Percentiles rank a stretch among this genome's conserved stretches.
Conservation (phyloP, 2,329 filamentous ascomycete species). For the Amylocarpus encephaloides region DNA sequence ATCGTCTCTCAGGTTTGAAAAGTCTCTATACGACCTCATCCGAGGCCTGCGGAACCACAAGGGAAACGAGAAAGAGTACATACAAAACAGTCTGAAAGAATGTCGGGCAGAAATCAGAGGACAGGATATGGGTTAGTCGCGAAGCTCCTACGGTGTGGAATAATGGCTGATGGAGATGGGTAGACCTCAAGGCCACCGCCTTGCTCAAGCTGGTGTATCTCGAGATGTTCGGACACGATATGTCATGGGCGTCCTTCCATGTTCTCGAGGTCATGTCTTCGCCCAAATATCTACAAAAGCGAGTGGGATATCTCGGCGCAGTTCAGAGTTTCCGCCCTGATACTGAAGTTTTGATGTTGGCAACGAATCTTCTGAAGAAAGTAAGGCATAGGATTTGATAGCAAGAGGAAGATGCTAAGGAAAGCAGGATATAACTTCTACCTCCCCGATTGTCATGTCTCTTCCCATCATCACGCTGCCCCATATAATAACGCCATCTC, state of each 20-base stretch:
- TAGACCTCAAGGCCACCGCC: constrained; percentile 92
- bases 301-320: constrained; percentile 88
- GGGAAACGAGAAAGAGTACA: constrained; percentile 90
- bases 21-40: constrained; percentile 98
- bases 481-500: constrained; percentile 85
- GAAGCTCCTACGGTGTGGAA: background rate
- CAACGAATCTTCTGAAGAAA: constrained; percentile 95
- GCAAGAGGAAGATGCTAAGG: constrained; percentile 10
- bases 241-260: constrained; percentile 99
- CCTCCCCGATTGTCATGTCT: constrained; percentile 69
- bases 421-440: constrained; percentile 61
- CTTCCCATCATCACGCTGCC: constrained; percentile 87
- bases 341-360: constrained; percentile 95
- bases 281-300: constrained; percentile 87
- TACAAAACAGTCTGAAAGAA: constrained; percentile 89
- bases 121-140: constrained; percentile 75
- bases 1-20: constrained; percentile 73
- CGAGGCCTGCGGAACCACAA: constrained; percentile 92
- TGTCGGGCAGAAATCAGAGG: constrained; percentile 87
- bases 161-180: constrained; percentile 11
- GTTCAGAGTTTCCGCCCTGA: constrained; percentile 94
- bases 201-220: constrained; percentile 94
- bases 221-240: constrained; percentile 98
- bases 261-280: constrained; percentile 99
- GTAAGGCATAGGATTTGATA: constrained; percentile 33